These are phyloP conservation scores for Ciborinia camelliae DNA, from an alignment of 2,329 filamentous ascomycete species.

Conservation along the genomic window DNA sequence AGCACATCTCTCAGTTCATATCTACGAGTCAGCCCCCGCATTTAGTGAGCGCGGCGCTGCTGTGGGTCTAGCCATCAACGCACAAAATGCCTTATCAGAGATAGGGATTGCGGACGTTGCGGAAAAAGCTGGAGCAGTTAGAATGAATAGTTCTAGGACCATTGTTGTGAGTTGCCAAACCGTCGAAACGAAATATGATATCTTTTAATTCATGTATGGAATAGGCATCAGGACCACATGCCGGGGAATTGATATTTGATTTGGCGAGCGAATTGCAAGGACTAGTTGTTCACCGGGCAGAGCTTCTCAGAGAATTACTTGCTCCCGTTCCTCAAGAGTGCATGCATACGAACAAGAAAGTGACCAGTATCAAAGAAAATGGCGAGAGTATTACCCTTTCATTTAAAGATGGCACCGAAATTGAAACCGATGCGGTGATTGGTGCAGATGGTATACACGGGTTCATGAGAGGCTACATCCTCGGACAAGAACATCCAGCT, in stretches of 20 bases:
- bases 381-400: neutral
- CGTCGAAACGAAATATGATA: neutral
- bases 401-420: neutral
- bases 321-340: neutral
- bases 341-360: neutral
- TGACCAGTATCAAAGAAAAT: neutral
- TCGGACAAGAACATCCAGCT: neutral
- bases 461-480: neutral
- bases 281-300: neutral
- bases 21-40: neutral
- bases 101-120: neutral
- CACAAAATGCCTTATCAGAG: neutral
- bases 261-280: neutral
- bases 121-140: neutral
- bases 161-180: neutral
- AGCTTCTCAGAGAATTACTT: neutral
- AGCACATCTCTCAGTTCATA: neutral
- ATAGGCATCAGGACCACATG: neutral
- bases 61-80: neutral
- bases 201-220: neutral
- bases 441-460: neutral
- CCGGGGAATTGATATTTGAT: neutral
- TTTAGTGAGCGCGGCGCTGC: neutral
- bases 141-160: neutral
- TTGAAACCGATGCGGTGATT: neutral